Evolutionary conservation across 225 moss, liverwort and hornwort species (phyloP).

Genomic region (Polytrichum formosum): DNA sequence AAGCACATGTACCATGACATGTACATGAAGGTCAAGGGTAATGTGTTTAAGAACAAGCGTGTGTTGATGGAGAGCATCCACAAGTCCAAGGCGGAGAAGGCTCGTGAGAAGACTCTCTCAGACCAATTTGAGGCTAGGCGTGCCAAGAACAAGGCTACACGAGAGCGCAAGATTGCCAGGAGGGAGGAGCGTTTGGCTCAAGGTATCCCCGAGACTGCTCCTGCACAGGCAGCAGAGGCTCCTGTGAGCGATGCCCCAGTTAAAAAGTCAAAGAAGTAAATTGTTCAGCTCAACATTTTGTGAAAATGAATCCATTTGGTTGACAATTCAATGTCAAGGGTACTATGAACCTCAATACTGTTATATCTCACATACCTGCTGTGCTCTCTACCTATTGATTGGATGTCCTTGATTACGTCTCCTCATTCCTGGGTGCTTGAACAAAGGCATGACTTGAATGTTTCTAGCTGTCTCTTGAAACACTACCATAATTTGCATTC

Average conservation of each 20-base stretch:
- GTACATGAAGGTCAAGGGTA: constrained; percentile 96
- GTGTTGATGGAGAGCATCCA: constrained; percentile 92
- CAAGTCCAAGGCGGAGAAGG: constrained; percentile 92
- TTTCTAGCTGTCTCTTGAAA: too few species aligned
- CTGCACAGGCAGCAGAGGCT: constrained; percentile 26
- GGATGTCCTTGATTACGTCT: too few species aligned
- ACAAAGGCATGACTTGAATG: too few species aligned
- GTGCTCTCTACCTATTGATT: too few species aligned
- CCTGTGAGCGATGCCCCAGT: constrained; percentile 29
- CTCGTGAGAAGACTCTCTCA: constrained; percentile 81
- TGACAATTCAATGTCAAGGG: background rate
- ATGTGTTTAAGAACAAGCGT: constrained; percentile 91
- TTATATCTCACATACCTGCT: too few species aligned
- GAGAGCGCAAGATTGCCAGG: constrained; percentile 86
- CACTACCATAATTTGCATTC: too few species aligned
- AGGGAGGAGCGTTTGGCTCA: constrained; percentile 85
- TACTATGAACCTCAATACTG: too few species aligned
- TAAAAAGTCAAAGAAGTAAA: constrained; percentile 52
- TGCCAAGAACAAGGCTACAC: constrained; percentile 85
- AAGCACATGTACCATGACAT: constrained; percentile 93
- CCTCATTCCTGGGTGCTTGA: too few species aligned
- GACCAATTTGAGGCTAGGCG: constrained; percentile 92
- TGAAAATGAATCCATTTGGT: background rate
- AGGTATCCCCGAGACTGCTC: constrained; percentile 51
- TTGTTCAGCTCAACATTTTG: background rate